Evolutionary conservation across 2,329 filamentous ascomycete species (phyloP), one percentile per base, ranked within the genome.

Genomic region (Diatrype stigma): DNA sequence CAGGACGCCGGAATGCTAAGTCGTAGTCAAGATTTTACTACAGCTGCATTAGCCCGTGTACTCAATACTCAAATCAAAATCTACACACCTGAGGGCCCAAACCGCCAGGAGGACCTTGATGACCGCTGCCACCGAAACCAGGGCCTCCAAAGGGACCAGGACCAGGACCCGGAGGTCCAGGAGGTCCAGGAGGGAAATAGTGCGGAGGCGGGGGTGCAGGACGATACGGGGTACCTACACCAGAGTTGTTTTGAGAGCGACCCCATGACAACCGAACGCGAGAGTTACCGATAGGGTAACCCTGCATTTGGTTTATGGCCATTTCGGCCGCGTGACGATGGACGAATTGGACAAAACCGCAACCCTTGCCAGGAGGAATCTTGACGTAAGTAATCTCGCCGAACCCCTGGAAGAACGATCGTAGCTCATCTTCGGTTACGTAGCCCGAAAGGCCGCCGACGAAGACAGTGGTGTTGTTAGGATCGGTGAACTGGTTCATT

Each of bases 301-400:
- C 94, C 75, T 99, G 94, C 94, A 99, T 99, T 76, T 99, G 94
- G 77, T 99, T 99, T 82, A 99, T 99, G 61, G 94, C 94, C 94
- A 99, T 99, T 77, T 99, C 94, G 14, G 94, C 94, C 48, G 94
- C 94, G 67, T 99, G 94, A 60, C 94, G 91, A 77, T 99, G 94
- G 51, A 99, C 94, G 64, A 99, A 99, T 74, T 99, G 94, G 53
- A 99, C 94, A 68, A 99, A 99, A 52, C 94, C 94, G 67, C 94
- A 99, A 62, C 94, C 94, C 83, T 99, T 99, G 76, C 94, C 94
- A 58, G 94, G 93, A 49, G 94, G 94, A 53, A 99, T 99, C 85
- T 99, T 99, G 77, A 99, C 94, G 71, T 99, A 99, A 64, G 94
- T 99, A 68, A 99, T 99, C 71, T 99, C 94, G 54, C 94, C 94